Base-by-base conservation (phyloP, 2,329 filamentous ascomycete genomes). In the Xylaria digitata region DNA sequence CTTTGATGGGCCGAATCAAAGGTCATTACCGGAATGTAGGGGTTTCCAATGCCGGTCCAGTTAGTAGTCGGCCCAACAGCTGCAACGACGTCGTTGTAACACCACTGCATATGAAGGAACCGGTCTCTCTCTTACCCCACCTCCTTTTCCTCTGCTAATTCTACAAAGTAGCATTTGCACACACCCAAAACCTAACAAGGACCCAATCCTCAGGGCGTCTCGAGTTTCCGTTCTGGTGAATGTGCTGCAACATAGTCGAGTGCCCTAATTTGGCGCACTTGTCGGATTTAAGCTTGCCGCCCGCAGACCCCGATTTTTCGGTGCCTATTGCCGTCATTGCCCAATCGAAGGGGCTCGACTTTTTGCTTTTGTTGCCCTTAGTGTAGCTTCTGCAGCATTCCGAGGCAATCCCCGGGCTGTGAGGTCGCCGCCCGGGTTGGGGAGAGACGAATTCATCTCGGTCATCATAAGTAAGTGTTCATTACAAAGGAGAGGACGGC, bases 351-450 rank as follows among this genome's bases (percentile, higher is more conserved):
- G 26, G 53, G 32, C 37, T 26, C 46, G 21, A 50, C 23, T 37
- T 53, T 58, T 50, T 8, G 60, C 34, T 48, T 49, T 37, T 46
- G 32, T 30, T 40, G 8, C 40, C n/a, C 13, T n/a, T 40, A 50
- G 57, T 45, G 53, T 54, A 57, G 37, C 40, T 50, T 37, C 63
- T 67, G 69, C 66, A 65, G 37, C 58, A 49, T 63, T 49, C 66
- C 69, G 68, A 68, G 59, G 34, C 23, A 48, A 55, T 65, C 55
- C 45, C 32, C 40, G 37, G 42, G 34, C 42, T 57, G 26, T 13
- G 34, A 43, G 13, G 67, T 64, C 50, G 64, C 50, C 45, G 55
- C 57, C 60, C 63, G 61, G 19, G 21, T n/a, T 46, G 46, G 50
- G 30, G 40, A 46, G 52, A 13, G 26, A 50, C 40, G 32, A 32